Evolutionary conservation across 768 basidiomycete genomes (phyloP).

Genomic region (Boletellus ananas): DNA sequence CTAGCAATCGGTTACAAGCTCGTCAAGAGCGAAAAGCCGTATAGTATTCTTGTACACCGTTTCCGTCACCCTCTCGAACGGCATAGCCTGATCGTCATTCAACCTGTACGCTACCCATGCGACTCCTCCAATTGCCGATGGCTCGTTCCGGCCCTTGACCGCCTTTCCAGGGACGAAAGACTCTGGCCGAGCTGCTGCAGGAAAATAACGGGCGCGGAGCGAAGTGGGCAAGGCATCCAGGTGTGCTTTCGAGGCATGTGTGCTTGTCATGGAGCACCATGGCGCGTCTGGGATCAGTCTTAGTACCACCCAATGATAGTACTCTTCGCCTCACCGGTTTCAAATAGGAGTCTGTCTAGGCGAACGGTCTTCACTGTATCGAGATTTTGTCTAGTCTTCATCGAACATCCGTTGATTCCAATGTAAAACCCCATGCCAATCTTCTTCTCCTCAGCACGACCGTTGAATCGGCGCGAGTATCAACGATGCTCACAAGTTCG

Average conservation of each 20-base stretch:
- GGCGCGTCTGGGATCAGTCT: constrained; percentile 49
- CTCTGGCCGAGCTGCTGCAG: constrained; percentile 50
- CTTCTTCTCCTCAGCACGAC: constrained; percentile 33
- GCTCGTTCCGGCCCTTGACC: constrained; percentile 79
- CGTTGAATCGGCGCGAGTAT: not conserved
- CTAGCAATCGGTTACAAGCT: constrained; percentile 12
- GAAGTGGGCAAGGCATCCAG: constrained; percentile 45
- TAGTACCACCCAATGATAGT: not conserved
- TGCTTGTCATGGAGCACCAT: constrained; percentile 68
- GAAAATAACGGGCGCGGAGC: constrained; percentile 49
- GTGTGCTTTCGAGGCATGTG: constrained; percentile 56
- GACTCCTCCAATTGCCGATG: constrained; percentile 58
- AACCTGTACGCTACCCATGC: constrained; percentile 65
- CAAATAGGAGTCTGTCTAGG: constrained; percentile 59
- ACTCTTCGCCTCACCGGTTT: constrained; percentile 54
- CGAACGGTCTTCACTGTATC: constrained; percentile 52
- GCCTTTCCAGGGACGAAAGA: constrained; percentile 54
- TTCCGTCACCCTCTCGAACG: constrained; percentile 54
- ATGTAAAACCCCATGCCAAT: constrained; percentile 61
- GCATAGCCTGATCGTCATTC: constrained; percentile 34
- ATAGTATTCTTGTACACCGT: constrained; percentile 63
- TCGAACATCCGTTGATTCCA: constrained; percentile 71
- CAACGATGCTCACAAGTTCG: constrained; percentile 55
- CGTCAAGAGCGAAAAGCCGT: constrained; percentile 51
- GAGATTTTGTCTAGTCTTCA: constrained; percentile 70